Base-by-base conservation (phyloP, 257 asterid genomes). In the Thymus mandschuricus region DNA sequence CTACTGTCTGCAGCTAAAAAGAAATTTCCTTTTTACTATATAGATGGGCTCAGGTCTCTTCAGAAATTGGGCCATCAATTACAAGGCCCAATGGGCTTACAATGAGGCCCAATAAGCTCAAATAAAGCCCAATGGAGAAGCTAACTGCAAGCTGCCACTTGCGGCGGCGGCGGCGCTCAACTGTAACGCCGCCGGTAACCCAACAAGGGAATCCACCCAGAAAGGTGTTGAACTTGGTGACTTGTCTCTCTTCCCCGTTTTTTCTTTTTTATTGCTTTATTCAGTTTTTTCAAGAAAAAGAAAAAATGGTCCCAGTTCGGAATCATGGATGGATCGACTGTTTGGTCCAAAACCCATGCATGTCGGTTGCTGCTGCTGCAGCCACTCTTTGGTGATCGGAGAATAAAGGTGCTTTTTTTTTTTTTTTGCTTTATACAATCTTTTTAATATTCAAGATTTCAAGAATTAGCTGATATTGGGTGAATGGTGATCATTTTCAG, bases 331-430 rank as follows among this genome's bases (percentile, higher is more conserved):
- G 48, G 80, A 50, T 68, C 76, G 73, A 81, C 84, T 78, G 50
- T 87, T 87, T 34, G 78, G 86, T 68, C 89, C 91, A 2, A 65
- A 75, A 35, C 30, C 30, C 81, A 48, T 88, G 81, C 9, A 80
- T 81, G 76, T 59, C 21, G 21, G 21, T 21, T 21, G 21, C 21
- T 77, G 38, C 82, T 75, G 62, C 84, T 62, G 85, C 85, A 70
- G 74, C 86, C 55, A 79, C 78, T 64, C 38, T 77, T 21, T 12
- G 88, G 88, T 34, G 93, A 84, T 75, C 83, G 85, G 50, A 76
- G 93, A 70, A 78, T 87, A 57, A 83, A 85, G 93, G 93, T 84
- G 57, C 28, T 31, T 10, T 21, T 27, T 68, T 71, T 64, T 21
- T 21, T 21, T 21, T 21, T 21, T 21, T 21, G 0, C 21, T 21